Percentiles rank a stretch among this genome's conserved stretches.
Evolutionary conservation across 768 basidiomycete genomes (phyloP).

Genomic region (Dioszegia crocea): DNA sequence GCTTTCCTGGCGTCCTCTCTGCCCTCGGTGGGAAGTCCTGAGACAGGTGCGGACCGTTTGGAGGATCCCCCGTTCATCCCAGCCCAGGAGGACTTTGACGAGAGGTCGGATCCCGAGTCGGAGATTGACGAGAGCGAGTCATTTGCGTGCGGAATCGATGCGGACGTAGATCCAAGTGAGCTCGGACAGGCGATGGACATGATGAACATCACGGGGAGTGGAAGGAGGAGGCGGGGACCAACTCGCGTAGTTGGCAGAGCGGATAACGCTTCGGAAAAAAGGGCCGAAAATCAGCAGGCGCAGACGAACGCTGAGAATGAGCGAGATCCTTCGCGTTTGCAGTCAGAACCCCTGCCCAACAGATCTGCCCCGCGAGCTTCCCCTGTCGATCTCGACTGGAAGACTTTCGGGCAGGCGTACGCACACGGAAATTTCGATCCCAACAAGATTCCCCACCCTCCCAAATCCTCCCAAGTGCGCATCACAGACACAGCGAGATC

Average conservation of each 20-base stretch:
- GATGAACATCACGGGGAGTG: slow-evolving; percentile 13
- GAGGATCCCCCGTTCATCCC: slow-evolving; percentile 5
- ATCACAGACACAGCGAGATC: slow-evolving; percentile 23
- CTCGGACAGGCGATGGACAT: slow-evolving; percentile 26
- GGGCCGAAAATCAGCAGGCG: not conserved
- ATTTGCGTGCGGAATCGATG: slow-evolving; percentile 9
- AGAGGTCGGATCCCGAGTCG: not conserved
- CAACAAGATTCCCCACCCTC: slow-evolving; percentile 37
- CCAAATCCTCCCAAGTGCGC: slow-evolving; percentile 14
- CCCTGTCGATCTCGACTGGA: slow-evolving; percentile 24
- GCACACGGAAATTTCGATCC: slow-evolving; percentile 44
- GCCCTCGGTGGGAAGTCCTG: not conserved
- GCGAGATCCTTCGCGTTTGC: not conserved
- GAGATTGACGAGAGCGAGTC: slow-evolving; percentile 4
- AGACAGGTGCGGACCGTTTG: not conserved
- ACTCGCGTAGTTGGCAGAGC: slow-evolving; percentile 21
- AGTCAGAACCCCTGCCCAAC: not conserved
- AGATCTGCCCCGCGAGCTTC: not conserved
- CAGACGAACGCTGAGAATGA: not conserved
- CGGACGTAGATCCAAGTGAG: not conserved
- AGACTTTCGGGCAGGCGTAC: slow-evolving; percentile 39
- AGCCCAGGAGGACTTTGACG: not conserved
- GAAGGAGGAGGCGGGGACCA: slow-evolving; percentile 1
- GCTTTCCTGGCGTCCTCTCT: not conserved
- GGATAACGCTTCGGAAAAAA: slow-evolving; percentile 5